These are phyloP conservation scores for Phytophthora sp. DNA, from an alignment of 352 stramenopile genomes.

Conservation along the genomic window DNA sequence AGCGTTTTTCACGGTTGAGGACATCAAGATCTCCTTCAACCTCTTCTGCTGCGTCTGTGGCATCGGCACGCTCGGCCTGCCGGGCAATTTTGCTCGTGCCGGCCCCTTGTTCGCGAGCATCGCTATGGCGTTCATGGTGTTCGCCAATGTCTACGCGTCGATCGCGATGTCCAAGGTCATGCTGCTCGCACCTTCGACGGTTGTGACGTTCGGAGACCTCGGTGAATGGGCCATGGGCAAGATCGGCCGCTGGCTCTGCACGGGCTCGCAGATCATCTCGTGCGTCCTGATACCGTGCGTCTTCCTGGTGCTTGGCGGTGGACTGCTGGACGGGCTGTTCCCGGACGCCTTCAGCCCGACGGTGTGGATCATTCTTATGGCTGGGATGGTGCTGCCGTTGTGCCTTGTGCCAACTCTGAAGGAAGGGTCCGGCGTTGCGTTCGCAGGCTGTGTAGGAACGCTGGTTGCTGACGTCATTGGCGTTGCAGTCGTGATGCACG, in stretches of 20 bases:
- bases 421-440: slow-evolving; percentile 40
- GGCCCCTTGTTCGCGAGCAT: slow-evolving; percentile 47
- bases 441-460: slow-evolving; percentile 43
- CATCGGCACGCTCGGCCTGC: slow-evolving; percentile 66
- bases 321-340: slow-evolving; percentile 45
- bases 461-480: slow-evolving; percentile 51
- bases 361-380: slow-evolving; percentile 53
- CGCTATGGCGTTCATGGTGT: slow-evolving; percentile 59
- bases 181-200: slow-evolving; percentile 26
- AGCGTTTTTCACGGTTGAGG: slow-evolving; percentile 31
- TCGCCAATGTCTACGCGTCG: slow-evolving; percentile 44
- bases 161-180: slow-evolving; percentile 41
- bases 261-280: slow-evolving; percentile 43
- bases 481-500: slow-evolving; percentile 36
- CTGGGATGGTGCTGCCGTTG: slow-evolving; percentile 42
- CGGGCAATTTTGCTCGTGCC: slow-evolving; percentile 58
- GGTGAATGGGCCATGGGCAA: slow-evolving; percentile 39
- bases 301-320: slow-evolving; percentile 44
- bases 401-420: slow-evolving; percentile 38
- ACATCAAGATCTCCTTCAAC: slow-evolving; percentile 39
- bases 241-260: slow-evolving; percentile 48
- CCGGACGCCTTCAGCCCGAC: slow-evolving; percentile 32
- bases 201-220: slow-evolving; percentile 38
- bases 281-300: slow-evolving; percentile 42
- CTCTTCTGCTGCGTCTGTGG: slow-evolving; percentile 62